Evolutionary conservation across 1,284 basidiomycete species (phyloP), one percentile per base, ranked within the genome.

Genomic region (Boletus mariae): DNA sequence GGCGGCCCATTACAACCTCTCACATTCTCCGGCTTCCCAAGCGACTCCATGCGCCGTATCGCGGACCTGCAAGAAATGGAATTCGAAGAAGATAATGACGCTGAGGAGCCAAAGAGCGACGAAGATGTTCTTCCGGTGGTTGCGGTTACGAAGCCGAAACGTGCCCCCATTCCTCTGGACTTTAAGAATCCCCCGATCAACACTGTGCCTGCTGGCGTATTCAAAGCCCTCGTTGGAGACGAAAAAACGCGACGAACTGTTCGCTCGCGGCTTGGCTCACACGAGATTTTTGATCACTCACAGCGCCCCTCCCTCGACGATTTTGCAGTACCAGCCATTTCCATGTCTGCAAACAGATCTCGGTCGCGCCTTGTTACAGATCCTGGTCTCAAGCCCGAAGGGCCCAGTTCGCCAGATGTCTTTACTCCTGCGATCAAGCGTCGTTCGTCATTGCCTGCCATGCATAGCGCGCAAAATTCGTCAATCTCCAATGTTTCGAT

Each of bases 191-290:
- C 86, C 28, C 73, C 84, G 13, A 82, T 74, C 25, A 89, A 87
- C 61, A 91, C 87, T 15, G 85, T 91, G 13, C 90, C 89, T 23
- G 90, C 90, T 40, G 88, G 87, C 4, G 64, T 91, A 53, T 92
- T 92, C 79, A 91, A 91, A 71, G 85, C 87, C 11, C 74, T 90
- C 49, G 82, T 79, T 26, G 75, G 71, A 47, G 80, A 90, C 49
- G 86, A 87, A 56, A 76, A 84, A 43, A 84, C 84, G 3, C 79
- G 87, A 49, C 75, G 80, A 41, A 74, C 75, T 46, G 86, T 88
- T 28, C 84, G 87, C 37, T 89, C 87, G n/a, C 76, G 87, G 38
- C 75, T 89, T 54, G 76, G 80, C 65, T 90, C 88, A 13, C 78
- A 80, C 50, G 81, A 83, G 49, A 69, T 77, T 56, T 76, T 79